A percentile compares a stretch with the other conserved stretches of the same genome.
Evolutionary conservation across 225 moss, liverwort and hornwort genomes (phyloP).

Genomic region (Asterella californica): DNA sequence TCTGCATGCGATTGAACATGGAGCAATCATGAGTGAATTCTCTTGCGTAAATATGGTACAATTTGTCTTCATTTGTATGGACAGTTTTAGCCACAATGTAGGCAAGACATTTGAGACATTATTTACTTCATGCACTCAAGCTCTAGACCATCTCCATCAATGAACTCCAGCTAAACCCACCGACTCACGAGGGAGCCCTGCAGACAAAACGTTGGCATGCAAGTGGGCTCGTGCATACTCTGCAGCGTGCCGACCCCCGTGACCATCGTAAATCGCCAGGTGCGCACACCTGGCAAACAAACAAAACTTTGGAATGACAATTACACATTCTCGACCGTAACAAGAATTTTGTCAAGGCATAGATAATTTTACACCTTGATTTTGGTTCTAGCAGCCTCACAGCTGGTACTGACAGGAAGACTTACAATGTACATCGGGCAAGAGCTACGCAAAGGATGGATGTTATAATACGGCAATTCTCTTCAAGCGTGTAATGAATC

Average conservation of each 20-base stretch:
- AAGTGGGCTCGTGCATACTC: slow-evolving; percentile 52
- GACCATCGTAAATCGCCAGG: slow-evolving; percentile 45
- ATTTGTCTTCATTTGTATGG: neutral
- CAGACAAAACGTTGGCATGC: slow-evolving; percentile 53
- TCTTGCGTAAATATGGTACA: neutral
- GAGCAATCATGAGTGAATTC: neutral
- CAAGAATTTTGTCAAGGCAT: neutral
- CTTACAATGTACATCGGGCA: neutral
- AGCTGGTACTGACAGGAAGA: neutral
- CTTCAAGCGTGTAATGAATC: no score
- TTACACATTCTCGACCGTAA: neutral
- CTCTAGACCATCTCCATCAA: slow-evolving; percentile 20
- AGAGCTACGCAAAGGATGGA: neutral
- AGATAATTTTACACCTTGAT: neutral
- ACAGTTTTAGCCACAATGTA: neutral
- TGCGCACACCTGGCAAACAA: slow-evolving; percentile 37
- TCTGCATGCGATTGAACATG: slow-evolving; percentile 23
- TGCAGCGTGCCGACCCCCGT: slow-evolving; percentile 47
- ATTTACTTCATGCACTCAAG: no score
- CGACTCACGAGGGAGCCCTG: slow-evolving; percentile 51
- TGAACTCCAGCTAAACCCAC: slow-evolving; percentile 46
- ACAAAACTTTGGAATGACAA: neutral
- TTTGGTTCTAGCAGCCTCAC: neutral
- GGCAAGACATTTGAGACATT: neutral
- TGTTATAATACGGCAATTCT: no score